Evolutionary conservation across 2,329 filamentous ascomycete genomes (phyloP).

Genomic region (Bipolaris sorokiniana): DNA sequence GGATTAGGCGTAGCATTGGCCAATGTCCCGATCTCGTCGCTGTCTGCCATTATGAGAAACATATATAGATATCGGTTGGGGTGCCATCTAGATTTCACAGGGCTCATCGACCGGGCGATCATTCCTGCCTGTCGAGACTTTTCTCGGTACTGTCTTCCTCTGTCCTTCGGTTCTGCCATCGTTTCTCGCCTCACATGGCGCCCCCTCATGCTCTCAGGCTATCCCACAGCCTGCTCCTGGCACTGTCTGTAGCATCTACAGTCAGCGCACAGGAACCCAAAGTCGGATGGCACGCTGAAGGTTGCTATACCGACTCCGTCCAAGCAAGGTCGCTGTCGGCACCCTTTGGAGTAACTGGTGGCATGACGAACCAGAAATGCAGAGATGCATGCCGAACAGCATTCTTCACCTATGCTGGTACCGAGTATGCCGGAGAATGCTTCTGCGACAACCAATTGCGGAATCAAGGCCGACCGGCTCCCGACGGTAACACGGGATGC

Average conservation of each 20-base stretch:
- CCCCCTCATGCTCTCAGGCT: conserved; percentile 4
- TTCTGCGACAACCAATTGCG: conserved; percentile 32
- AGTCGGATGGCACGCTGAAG: conserved; percentile 29
- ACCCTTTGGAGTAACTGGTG: conserved; percentile 22
- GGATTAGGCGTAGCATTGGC: conserved; percentile 4
- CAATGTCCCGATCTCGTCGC: not conserved
- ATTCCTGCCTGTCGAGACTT: conserved; percentile 1
- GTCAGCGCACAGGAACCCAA: conserved; percentile 14
- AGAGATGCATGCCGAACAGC: conserved; percentile 25
- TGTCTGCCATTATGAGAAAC: not conserved
- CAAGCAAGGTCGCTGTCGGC: conserved; percentile 25
- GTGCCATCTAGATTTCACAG: not conserved
- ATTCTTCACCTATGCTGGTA: conserved; percentile 28
- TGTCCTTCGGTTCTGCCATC: conserved; percentile 2
- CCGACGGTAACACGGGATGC: conserved; percentile 51
- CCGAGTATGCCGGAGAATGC: conserved; percentile 35
- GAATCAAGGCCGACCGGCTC: conserved; percentile 28
- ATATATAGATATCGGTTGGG: conserved; percentile 8
- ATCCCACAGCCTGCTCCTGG: conserved; percentile 5
- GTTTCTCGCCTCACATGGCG: conserved; percentile 5
- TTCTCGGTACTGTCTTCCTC: not conserved
- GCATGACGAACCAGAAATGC: conserved; percentile 35
- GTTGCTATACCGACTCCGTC: conserved; percentile 33
- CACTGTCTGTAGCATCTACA: conserved; percentile 5
- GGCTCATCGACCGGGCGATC: conserved; percentile 4